phyloP scores from a whole-genome alignment of 495 filamentous ascomycete genomes.

The Clavariopsis aquatica region DNA sequence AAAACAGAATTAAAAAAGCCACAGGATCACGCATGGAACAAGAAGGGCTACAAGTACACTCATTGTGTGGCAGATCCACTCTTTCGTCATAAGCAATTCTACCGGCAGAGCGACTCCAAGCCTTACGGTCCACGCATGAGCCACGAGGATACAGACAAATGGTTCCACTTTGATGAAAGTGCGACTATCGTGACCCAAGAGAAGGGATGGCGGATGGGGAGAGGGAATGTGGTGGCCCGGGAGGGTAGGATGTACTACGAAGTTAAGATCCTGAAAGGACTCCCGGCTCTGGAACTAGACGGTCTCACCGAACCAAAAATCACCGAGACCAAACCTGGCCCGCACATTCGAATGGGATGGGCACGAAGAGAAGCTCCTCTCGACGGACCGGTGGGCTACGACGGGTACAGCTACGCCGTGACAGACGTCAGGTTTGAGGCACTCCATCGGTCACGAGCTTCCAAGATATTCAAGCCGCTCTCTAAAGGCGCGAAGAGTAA shows the following conservation, averaged over 20 bases:
- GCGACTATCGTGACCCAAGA: slow-evolving; percentile 68
- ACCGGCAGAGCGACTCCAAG: slow-evolving; percentile 79
- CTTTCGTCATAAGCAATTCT: slow-evolving; percentile 85
- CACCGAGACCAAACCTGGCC: slow-evolving; percentile 31
- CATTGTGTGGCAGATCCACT: slow-evolving; percentile 86
- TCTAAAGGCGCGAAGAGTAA: slow-evolving; percentile 43
- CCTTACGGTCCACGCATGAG: slow-evolving; percentile 81
- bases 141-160: slow-evolving; percentile 85
- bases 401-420: slow-evolving; percentile 94
- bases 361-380: slow-evolving; percentile 86
- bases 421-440: slow-evolving; percentile 87
- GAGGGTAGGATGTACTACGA: slow-evolving; percentile 95
- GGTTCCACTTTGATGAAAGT: slow-evolving; percentile 65
- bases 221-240: slow-evolving; percentile 87
- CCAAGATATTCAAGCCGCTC: slow-evolving; percentile 69
- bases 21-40: slow-evolving; percentile 69
- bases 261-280: slow-evolving; percentile 77
- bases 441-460: slow-evolving; percentile 88
- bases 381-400: slow-evolving; percentile 91
- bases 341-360: slow-evolving; percentile 86
- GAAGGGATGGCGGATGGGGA: slow-evolving; percentile 79
- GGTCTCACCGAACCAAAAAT: slow-evolving; percentile 29
- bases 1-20: slow-evolving; percentile 44
- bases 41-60: slow-evolving; percentile 85
- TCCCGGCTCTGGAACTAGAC: slow-evolving; percentile 50